Evolutionary conservation across 345 rosid species (phyloP), one percentile per base, ranked within the genome.

Genomic region (Eutrema japonicum): DNA sequence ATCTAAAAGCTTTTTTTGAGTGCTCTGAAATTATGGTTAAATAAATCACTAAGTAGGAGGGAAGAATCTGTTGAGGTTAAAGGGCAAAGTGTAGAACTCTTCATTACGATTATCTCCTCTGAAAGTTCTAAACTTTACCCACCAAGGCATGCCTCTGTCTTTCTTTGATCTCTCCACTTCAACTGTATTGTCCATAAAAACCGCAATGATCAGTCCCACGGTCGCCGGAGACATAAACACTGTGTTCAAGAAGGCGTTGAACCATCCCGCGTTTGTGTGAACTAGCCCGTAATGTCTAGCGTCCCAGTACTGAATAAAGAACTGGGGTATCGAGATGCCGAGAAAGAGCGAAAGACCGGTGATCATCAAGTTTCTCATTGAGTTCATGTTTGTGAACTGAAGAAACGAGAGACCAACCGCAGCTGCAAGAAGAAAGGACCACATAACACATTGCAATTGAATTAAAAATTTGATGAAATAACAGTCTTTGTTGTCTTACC

Each of bases 121-220:
- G 38, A 90, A 90, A 3, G 91, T 82, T 75, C 98, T 80, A 82
- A 92, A 92, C 80, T 85, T 92, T 6, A 80, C 95, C 99, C 99
- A 96, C 97, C 99, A 96, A 14, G 95, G 95, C 98, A 96, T 92
- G 27, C 99, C 99, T 55, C 99, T 64, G 7, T 92, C 98, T 75
- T 86, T 92, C 79, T 87, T 89, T 16, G 96, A 89, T n/a, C 83
- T 89, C 52, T 87, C 87, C 30, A 87, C 90, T 16, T 92, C 94
- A 9, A 95, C 50, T 0, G 99, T 95, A 64, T 92, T 92, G 73
- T 95, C 98, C 7, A 92, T 68, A 67, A 96, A 87, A 50, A 92
- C 91, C 0, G 94, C 97, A 0, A 95, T 83, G 11, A 87, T 89
- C 71, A 96, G 51, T 5, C 93, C 97, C 10, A 96, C 94, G 0